Percentiles rank a stretch among this genome's conserved stretches.
Evolutionary conservation across 2,329 filamentous ascomycete genomes (phyloP).

Genomic region (Hymenoscyphus occultus): DNA sequence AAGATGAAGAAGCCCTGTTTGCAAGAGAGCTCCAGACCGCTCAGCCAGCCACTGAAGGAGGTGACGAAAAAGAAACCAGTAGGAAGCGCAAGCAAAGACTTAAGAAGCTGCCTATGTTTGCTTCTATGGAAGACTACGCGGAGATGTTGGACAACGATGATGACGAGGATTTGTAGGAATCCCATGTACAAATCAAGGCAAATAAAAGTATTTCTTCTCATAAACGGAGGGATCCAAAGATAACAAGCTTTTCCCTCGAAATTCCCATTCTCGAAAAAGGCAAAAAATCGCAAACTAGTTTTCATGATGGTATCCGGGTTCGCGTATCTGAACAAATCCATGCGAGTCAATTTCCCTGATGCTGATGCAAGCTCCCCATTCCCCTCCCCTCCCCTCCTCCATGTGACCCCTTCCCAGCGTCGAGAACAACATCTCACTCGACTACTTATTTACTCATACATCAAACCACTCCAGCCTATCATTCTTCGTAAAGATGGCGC

Average conservation of each 20-base stretch:
- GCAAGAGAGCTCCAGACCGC: slow-evolving; percentile 36
- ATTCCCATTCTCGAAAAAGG: background rate
- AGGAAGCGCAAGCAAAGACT: slow-evolving; percentile 76
- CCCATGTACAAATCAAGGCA: background rate
- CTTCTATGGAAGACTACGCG: slow-evolving; percentile 90
- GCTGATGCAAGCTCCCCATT: background rate
- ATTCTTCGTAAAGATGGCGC: slow-evolving; percentile 46
- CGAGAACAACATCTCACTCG: background rate
- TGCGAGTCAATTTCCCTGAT: too few species aligned
- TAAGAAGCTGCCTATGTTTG: slow-evolving; percentile 88
- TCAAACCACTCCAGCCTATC: slow-evolving; percentile 55
- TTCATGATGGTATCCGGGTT: background rate
- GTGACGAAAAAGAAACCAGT: slow-evolving; percentile 41
- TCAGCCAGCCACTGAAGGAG: slow-evolving; percentile 42
- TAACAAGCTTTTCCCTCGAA: background rate
- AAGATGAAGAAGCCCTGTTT: slow-evolving; percentile 45
- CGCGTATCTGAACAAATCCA: too few species aligned
- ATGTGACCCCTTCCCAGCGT: background rate
- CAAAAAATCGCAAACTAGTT: background rate
- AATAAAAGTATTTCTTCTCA: background rate
- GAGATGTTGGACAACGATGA: slow-evolving; percentile 74
- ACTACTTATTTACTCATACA: slow-evolving; percentile 31
- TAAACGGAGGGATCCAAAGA: background rate
- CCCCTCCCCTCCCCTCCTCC: background rate
- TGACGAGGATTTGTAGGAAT: slow-evolving; percentile 40